Evolutionary conservation across 192 early-diverging fungal species (phyloP).

Genomic region (Podila epicladia): DNA sequence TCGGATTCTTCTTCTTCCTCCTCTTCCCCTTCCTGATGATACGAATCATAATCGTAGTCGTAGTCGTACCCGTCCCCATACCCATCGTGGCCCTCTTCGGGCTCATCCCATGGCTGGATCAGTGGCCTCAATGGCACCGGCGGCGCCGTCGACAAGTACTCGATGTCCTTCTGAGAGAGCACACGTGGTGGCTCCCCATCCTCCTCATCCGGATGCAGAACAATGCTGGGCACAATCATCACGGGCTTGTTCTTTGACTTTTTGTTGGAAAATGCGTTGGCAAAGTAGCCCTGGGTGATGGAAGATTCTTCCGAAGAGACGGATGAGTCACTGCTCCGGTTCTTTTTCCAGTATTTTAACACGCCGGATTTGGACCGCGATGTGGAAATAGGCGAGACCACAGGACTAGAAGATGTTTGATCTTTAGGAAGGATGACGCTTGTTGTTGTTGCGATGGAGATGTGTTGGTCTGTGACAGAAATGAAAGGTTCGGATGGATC

Average conservation of each 20-base stretch:
- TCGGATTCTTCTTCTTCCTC: conserved; percentile 1
- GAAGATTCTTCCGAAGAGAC: background rate
- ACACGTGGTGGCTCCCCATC: conserved; percentile 30
- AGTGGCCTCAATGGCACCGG: conserved; percentile 19
- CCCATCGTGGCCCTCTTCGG: background rate
- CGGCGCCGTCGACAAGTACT: conserved; percentile 37
- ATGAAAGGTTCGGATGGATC: background rate
- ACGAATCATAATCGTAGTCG: conserved; percentile 26
- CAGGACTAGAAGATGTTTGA: background rate
- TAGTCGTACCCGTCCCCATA: conserved; percentile 23
- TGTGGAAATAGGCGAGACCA: background rate
- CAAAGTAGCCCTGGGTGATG: background rate
- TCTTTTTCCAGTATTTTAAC: conserved; percentile 22
- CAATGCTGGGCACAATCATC: conserved; percentile 22
- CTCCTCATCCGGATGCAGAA: conserved; percentile 45
- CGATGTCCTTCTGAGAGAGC: conserved; percentile 32
- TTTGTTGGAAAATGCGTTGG: conserved; percentile 24
- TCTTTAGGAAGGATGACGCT: too few species aligned
- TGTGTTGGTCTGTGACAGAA: too few species aligned
- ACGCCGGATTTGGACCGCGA: conserved; percentile 9
- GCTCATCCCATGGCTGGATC: conserved; percentile 27
- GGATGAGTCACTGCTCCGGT: background rate
- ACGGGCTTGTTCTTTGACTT: background rate
- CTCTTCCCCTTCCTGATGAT: conserved; percentile 9
- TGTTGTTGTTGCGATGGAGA: too few species aligned